phyloP scores from a whole-genome alignment of 768 basidiomycete genomes.

The Leccinum incarnatum region DNA sequence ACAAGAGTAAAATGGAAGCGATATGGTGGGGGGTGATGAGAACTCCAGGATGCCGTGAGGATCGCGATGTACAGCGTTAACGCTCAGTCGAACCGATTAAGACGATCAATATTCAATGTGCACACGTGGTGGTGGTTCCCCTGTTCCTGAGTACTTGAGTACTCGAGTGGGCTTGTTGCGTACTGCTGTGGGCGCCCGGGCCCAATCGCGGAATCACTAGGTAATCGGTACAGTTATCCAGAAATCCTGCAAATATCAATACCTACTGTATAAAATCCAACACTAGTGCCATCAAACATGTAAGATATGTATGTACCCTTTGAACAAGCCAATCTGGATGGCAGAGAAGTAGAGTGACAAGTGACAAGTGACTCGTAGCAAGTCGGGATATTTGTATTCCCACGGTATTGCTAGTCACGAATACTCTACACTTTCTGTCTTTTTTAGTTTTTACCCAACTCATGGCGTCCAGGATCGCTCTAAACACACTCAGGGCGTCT shows the following conservation, averaged over 20 bases:
- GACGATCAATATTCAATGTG: not conserved
- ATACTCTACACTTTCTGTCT: conserved; percentile 8
- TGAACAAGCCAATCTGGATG: too few species aligned
- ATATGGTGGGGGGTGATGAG: not conserved
- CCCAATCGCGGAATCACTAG: too few species aligned
- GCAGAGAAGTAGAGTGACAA: not conserved
- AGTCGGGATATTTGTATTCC: conserved; percentile 33
- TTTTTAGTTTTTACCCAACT: not conserved
- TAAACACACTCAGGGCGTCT: conserved; percentile 60
- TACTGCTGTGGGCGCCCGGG: too few species aligned
- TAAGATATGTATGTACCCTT: too few species aligned
- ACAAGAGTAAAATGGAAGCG: not conserved
- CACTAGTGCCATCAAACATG: too few species aligned
- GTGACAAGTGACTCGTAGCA: conserved; percentile 17
- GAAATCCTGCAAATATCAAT: too few species aligned
- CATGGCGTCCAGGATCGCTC: conserved; percentile 74
- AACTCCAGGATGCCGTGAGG: not conserved
- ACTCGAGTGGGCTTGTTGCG: not conserved
- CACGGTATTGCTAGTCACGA: conserved; percentile 20
- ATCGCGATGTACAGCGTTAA: not conserved
- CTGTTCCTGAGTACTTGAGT: not conserved
- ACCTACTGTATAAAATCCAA: too few species aligned
- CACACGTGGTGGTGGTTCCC: not conserved
- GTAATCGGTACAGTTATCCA: too few species aligned
- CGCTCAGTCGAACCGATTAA: not conserved